These are phyloP conservation scores for Onygena corvina DNA, from an alignment of 2,329 filamentous ascomycete genomes.

Conservation along the genomic window DNA sequence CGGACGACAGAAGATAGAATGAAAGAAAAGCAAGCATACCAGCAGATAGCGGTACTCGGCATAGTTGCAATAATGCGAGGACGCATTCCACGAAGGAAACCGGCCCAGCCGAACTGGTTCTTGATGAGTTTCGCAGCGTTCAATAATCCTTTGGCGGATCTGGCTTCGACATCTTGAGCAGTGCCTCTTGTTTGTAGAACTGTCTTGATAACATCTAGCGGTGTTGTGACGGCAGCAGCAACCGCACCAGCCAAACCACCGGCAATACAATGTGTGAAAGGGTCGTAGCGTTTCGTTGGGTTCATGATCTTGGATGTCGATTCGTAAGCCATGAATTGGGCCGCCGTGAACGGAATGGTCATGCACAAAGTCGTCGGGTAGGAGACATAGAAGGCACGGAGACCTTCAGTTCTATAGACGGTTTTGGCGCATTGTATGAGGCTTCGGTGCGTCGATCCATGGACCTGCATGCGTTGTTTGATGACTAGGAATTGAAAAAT, in stretches of 20 bases:
- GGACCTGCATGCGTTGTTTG: slow-evolving; percentile 98
- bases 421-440: slow-evolving; percentile 77
- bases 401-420: slow-evolving; percentile 75
- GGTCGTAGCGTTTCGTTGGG: slow-evolving; percentile 66
- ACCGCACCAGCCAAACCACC: slow-evolving; percentile 88
- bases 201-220: slow-evolving; percentile 96
- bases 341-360: slow-evolving; percentile 94
- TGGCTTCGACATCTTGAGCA: slow-evolving; percentile 65
- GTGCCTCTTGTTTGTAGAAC: slow-evolving; percentile 86
- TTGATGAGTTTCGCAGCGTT: slow-evolving; percentile 73
- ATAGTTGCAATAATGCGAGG: slow-evolving; percentile 91
- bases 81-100: slow-evolving; percentile 87
- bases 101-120: slow-evolving; percentile 66
- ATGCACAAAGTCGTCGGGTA: slow-evolving; percentile 97
- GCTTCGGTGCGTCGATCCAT: slow-evolving; percentile 83
- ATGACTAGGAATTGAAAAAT: slow-evolving; percentile 53
- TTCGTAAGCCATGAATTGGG: slow-evolving; percentile 96
- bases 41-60: slow-evolving; percentile 99
- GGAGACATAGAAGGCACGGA: slow-evolving; percentile 92
- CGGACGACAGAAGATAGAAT: neutral
- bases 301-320: slow-evolving; percentile 92
- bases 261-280: slow-evolving; percentile 82
- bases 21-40: slow-evolving; percentile 44
- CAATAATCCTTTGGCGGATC: slow-evolving; percentile 69
- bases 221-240: slow-evolving; percentile 85